Base-by-base conservation (phyloP, 2,329 filamentous ascomycete genomes). In the Claviceps pazoutovae region DNA sequence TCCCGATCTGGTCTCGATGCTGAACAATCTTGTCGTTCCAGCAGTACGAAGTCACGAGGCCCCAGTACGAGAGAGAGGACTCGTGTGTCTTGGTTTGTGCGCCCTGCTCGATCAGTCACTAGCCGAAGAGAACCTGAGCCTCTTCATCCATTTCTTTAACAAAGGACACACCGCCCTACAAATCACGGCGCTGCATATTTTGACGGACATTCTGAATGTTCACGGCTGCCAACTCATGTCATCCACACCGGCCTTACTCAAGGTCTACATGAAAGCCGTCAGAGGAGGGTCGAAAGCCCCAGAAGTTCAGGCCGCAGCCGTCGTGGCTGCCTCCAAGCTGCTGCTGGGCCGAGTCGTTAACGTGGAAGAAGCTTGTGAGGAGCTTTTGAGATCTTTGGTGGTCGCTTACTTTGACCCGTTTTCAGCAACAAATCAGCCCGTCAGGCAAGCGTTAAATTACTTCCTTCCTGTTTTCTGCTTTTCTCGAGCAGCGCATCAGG, bases 401-500 rank as follows among this genome's bases (percentile, higher is more conserved):
- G 73, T 95, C 4, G 81, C 86, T 8, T 97, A 95, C 70, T 97
- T 97, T 66, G 85, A 94, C 61, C 89, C 91, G 0, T 80, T 86
- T 4, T 93, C 86, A 4, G 77, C 80, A 1, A 75, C 78, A 30
- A 96, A 96, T 62, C 84, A 91, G 58, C 82, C 82, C 8, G 82
- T 96, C 6, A 76, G 89, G 21, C 91, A 97, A 66, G 84, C 87
- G 0, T 74, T 97, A 51, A 88, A 87, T 57, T 97, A 97, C 67
- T 96, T 96, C 74, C 72, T 97, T 38, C 91, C 91, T 0, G 90
- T 96, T 0, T 97, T 94, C 71, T 93, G 88, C 66, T 95, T 91
- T 67, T 90, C 86, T 7, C 79, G 87, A 3, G 67, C 82, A 4
- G 84, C 87, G 56, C 95, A 96, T 61, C 89, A 93, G 56, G 78